Conservation (phyloP, 345 rosid genomes). For the Noccaea bulbosa region DNA sequence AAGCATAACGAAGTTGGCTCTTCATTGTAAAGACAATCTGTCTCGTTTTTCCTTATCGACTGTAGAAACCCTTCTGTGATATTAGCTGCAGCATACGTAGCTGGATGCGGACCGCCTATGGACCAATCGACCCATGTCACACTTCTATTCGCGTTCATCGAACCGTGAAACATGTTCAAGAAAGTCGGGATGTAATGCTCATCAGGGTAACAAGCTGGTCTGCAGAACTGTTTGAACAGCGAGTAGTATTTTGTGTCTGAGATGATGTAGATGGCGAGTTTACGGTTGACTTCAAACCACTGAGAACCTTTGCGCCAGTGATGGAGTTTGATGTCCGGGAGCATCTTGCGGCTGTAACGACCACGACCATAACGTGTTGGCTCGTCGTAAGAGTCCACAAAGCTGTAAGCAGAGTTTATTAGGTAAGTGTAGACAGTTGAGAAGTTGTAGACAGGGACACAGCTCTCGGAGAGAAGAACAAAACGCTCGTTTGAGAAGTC, state of each 20-base stretch:
- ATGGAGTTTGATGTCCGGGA: constrained; percentile 70
- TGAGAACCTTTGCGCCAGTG: constrained; percentile 97
- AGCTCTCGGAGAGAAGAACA: constrained; percentile 92
- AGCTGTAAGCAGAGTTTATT: constrained; percentile 66
- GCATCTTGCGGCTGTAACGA: constrained; percentile 86
- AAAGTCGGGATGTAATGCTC: constrained; percentile 90
- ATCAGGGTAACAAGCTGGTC: constrained; percentile 93
- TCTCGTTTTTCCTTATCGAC: constrained; percentile 64
- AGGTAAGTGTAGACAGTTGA: constrained; percentile 79
- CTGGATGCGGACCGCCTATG: constrained; percentile 88
- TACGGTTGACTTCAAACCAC: constrained; percentile 87
- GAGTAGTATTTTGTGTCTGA: constrained; percentile 72
- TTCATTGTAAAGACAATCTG: constrained; percentile 68
- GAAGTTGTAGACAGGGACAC: constrained; percentile 88
- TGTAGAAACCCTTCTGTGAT: constrained; percentile 68
- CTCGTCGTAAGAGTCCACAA: constrained; percentile 86
- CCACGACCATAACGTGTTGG: constrained; percentile 93
- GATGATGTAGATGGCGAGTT: constrained; percentile 61
- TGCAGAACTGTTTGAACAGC: constrained; percentile 72
- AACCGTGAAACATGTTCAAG: constrained; percentile 81
- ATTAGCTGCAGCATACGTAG: constrained; percentile 53
- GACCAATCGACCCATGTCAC: constrained; percentile 98
- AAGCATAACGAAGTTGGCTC: constrained; percentile 64
- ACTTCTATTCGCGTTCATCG: constrained; percentile 65
- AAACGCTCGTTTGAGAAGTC: constrained; percentile 90